Evolutionary conservation across 2,329 filamentous ascomycete genomes (phyloP).

Genomic region (Pseudogymnoascus sp.): DNA sequence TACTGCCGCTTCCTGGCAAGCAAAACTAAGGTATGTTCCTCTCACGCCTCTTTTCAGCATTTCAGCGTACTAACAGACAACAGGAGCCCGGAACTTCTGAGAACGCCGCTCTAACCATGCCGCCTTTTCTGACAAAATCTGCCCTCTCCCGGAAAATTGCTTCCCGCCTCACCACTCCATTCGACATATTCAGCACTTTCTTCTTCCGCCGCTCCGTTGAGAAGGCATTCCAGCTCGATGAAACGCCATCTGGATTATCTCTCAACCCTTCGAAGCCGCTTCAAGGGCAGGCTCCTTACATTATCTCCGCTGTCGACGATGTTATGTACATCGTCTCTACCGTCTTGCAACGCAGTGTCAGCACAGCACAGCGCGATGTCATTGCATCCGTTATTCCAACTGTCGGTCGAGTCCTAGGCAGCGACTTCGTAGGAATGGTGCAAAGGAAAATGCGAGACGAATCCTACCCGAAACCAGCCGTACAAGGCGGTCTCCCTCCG

Average conservation of each 20-base stretch:
- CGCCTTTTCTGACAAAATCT: constrained; percentile 68
- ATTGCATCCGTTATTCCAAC: constrained; percentile 71
- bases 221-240: constrained; percentile 94
- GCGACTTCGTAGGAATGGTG: constrained; percentile 93
- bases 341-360: constrained; percentile 76
- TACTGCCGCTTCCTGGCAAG: constrained; percentile 83
- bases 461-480: constrained; percentile 71
- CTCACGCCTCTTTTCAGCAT: constrained; percentile 14
- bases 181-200: constrained; percentile 89
- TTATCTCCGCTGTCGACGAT: constrained; percentile 92
- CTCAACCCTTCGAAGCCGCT: constrained; percentile 65
- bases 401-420: constrained; percentile 69
- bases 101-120: constrained; percentile 53
- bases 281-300: constrained; percentile 74
- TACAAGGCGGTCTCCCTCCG: constrained; percentile 74
- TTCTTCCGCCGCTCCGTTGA: constrained; percentile 95
- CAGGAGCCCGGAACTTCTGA: constrained; percentile 46
- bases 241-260: constrained; percentile 70
- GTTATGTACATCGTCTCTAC: constrained; percentile 99
- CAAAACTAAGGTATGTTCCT: constrained; percentile 65
- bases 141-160: constrained; percentile 72
- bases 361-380: constrained; percentile 74
- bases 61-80: constrained; percentile 23
- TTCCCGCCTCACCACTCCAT: constrained; percentile 66
- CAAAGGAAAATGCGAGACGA: constrained; percentile 97